Evolutionary conservation across 2,329 filamentous ascomycete species (phyloP), one percentile per base, ranked within the genome.

Genomic region (Emergomyces orientalis): DNA sequence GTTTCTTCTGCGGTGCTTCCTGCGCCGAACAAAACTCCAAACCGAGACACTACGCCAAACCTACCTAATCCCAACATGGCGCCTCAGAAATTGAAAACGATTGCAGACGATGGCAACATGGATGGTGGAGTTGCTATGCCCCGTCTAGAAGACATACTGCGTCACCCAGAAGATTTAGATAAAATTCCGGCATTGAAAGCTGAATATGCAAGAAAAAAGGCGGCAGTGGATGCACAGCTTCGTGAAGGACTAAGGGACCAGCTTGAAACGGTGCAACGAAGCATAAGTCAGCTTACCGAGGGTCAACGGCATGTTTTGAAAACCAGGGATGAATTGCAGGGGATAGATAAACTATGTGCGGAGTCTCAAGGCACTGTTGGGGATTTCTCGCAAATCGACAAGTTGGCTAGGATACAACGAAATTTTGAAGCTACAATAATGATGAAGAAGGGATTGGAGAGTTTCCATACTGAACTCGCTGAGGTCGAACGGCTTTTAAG

Each of bases 311-410:
- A 90, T 65, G 90, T 99, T 43, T 88, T 90, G 73, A 85, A 89
- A 70, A 97, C 97, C 78, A 96, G 96, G 76, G 93, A 97, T 68
- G 94, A 99, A 79, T 94, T 99, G 86, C 91, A 95, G 82, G 95
- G 93, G 78, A 97, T 99, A 71, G 94, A 99, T 80, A 91, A 90
- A 78, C 85, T 99, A 67, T 99, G 94, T 79, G 91, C 92, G 66
- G 95, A 99, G 77, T 92, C 92, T 62, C 93, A 97, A 80, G 91
- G 90, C 74, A 97, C 97, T 86, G 96, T 99, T 71, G 87, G 89
- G 72, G 94, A 99, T 80, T 97, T 99, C 76, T 93, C 93, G 62
- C 90, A 96, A 77, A 94, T 95, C 68, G 78, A 80, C 62, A 74
- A 76, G 60, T 67, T 80, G 56, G 78, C 78, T 7, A 71, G 75